These are phyloP conservation scores for Podospora australis DNA, from an alignment of 495 filamentous ascomycete species.

Conservation along the genomic window DNA sequence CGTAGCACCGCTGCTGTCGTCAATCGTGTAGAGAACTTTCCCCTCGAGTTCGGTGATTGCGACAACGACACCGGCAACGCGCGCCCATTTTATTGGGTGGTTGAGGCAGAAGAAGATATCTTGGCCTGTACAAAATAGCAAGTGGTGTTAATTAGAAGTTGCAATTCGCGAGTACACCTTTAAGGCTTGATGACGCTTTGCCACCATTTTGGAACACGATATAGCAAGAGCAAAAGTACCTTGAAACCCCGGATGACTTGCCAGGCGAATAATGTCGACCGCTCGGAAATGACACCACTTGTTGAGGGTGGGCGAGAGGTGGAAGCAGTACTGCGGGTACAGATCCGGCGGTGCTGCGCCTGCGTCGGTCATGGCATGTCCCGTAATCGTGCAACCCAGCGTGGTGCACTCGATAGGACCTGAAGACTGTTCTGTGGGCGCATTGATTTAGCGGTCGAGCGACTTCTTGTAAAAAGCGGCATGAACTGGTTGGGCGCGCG, in stretches of 20 bases:
- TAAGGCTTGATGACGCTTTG: no score
- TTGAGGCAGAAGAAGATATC: conserved; percentile 74
- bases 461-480: no score
- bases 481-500: no score
- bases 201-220: no score
- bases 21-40: conserved; percentile 61
- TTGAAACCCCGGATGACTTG: conserved; percentile 55
- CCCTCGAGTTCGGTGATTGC: conserved; percentile 59
- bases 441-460: no score
- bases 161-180: no score
- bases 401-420: no score
- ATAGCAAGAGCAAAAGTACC: conserved; percentile 41
- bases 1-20: conserved; percentile 77
- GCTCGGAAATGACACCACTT: conserved; percentile 76
- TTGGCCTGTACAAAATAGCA: no score
- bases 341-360: conserved; percentile 17
- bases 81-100: conserved; percentile 84
- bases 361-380: conserved; percentile 50
- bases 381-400: no score
- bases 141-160: no score
- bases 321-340: conserved; percentile 82
- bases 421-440: no score
- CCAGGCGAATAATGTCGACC: conserved; percentile 58
- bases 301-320: conserved; percentile 73
- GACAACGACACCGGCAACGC: conserved; percentile 70